Base-by-base conservation (phyloP, 345 rosid genomes). In the Rubroshorea leprosula region DNA sequence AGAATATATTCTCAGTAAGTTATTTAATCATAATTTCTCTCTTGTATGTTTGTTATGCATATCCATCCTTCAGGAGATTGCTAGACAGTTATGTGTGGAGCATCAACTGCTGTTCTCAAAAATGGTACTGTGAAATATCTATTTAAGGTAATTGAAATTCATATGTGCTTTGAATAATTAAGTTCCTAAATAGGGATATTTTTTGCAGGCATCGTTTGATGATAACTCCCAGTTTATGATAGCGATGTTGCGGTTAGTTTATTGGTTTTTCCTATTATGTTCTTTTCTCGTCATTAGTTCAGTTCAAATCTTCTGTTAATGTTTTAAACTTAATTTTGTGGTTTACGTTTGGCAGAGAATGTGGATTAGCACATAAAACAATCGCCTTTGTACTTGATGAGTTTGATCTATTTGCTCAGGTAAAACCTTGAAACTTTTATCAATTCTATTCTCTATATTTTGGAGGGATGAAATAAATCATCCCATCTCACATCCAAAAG, bases 401-500 rank as follows among this genome's bases (percentile, higher is more conserved):
- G 69, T 93, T 93, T 72, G 97, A 93, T 72, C 76, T 74, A 72
- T 92, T 92, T 76, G 87, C 91, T 60, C 98, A 86, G 97, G 98
- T 83, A 78, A 80, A 67, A 68, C 27, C 49, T 54, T 45, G 57
- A 39, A 21, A 46, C 50, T 48, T 49, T 14, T 54, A 18, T 54
- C 49, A 20, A 27, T 67, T 39, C n/a, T n/a, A n/a, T n/a, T 45
- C 39, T 16, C 23, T 29, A 29, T 29, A 59, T 19, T 51, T 31
- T 21, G 35, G 35, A 9, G 9, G 35, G 9, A 29, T 29, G 35
- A 29, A 29, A 3, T 4, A 29, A 3, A 9, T 29, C 9, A 29
- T 9, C 9, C 35, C 35, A 29, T 29, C 9, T 29, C 35, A 29
- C 35, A 29, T 29, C 35, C 35, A 29, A 9, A 29, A 29, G n/a